Evolutionary conservation across 1,284 basidiomycete genomes (phyloP).

Genomic region (Melampsora occidentalis): DNA sequence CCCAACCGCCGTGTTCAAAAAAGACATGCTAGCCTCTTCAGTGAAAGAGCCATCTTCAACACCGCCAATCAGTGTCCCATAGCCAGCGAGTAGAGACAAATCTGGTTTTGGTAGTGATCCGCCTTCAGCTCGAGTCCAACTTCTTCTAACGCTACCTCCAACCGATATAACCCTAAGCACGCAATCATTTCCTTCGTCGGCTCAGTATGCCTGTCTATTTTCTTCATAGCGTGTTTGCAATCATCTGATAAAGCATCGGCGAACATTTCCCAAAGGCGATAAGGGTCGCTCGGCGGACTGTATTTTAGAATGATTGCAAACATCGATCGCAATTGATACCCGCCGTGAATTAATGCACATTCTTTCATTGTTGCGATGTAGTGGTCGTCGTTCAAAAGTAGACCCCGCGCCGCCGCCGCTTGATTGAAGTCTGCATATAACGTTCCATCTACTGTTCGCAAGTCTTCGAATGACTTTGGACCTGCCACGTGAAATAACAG

Average conservation of each 20-base stretch:
- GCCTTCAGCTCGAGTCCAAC: no score
- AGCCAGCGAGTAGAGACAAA: no score
- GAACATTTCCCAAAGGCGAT: neutral
- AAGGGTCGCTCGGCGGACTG: neutral
- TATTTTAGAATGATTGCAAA: conserved; percentile 3
- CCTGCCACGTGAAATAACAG: neutral
- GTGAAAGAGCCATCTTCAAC: no score
- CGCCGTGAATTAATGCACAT: neutral
- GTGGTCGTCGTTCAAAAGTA: neutral
- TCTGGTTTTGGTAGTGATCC: no score
- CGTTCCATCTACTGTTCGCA: neutral
- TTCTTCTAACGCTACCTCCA: no score
- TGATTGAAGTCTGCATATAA: neutral
- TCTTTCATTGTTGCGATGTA: neutral
- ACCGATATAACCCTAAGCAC: no score
- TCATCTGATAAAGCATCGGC: neutral
- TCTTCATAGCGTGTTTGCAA: no score
- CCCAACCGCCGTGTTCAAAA: no score
- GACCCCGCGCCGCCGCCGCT: neutral
- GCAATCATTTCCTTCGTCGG: no score
- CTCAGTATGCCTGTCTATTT: no score
- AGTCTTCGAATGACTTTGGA: neutral
- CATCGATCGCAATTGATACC: conserved; percentile 1
- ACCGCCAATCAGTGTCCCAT: no score
- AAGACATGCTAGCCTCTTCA: no score